These are phyloP conservation scores for Penicillium atrosanguineum DNA, from an alignment of 495 filamentous ascomycete genomes.

Conservation along the genomic window DNA sequence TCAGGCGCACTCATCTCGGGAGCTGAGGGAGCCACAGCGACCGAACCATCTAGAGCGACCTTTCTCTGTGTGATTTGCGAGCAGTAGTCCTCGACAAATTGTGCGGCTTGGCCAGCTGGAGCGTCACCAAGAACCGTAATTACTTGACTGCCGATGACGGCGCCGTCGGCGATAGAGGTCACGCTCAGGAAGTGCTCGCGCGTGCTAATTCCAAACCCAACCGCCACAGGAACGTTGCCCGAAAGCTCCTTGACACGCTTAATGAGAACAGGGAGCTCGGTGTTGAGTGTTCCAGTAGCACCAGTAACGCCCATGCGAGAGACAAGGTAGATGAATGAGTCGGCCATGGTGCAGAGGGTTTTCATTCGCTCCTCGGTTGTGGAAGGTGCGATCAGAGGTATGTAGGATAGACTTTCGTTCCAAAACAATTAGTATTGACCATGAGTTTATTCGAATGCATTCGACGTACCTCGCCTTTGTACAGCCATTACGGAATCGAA, in stretches of 20 bases:
- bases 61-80: conserved; percentile 23
- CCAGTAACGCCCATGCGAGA: conserved; percentile 97
- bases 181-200: conserved; percentile 89
- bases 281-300: conserved; percentile 76
- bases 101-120: conserved; percentile 62
- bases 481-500: conserved; percentile 85
- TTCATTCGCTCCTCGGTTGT: conserved; percentile 93
- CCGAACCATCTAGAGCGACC: too few relatives aligned
- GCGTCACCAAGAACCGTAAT: conserved; percentile 75
- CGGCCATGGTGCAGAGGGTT: conserved; percentile 91
- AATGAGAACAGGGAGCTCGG: conserved; percentile 75
- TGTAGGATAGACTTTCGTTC: conserved; percentile 67
- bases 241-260: conserved; percentile 83
- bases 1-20: not conserved
- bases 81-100: conserved; percentile 83
- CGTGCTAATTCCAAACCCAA: conserved; percentile 96
- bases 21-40: too few relatives aligned
- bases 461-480: conserved; percentile 46
- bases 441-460: too few relatives aligned
- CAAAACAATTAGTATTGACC: not conserved
- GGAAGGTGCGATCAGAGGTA: conserved; percentile 90
- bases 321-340: conserved; percentile 99
- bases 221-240: conserved; percentile 82
- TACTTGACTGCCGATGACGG: conserved; percentile 96
- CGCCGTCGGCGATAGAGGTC: conserved; percentile 80